Conservation (phyloP, 352 stramenopile genomes). For the Globisporangium cystogenes region DNA sequence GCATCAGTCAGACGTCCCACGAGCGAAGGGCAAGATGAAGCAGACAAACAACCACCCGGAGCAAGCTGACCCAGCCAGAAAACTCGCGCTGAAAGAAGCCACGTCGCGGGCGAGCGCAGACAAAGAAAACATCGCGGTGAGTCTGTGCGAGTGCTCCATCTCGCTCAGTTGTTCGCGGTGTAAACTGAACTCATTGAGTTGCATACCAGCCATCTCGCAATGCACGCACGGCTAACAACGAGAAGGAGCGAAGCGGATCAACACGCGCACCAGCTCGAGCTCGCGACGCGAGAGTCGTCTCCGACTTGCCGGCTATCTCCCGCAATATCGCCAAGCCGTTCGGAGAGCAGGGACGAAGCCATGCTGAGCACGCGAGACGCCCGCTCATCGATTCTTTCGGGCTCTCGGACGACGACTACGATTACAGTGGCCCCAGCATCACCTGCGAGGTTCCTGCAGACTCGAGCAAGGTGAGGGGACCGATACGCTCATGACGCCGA, state of each 20-base stretch:
- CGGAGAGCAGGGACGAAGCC: neutral
- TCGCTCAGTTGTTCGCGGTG: neutral
- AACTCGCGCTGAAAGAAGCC: neutral
- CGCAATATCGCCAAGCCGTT: neutral
- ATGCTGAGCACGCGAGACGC: neutral
- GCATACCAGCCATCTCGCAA: neutral
- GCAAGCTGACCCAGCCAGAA: neutral
- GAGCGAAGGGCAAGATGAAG: neutral
- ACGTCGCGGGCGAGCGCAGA: neutral
- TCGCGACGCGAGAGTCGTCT: neutral
- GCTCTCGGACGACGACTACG: neutral
- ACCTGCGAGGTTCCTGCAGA: neutral
- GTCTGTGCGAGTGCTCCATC: neutral
- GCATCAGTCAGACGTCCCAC: neutral
- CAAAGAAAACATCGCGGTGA: slow-evolving; percentile 10
- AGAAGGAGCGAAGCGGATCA: neutral
- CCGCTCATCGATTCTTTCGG: neutral
- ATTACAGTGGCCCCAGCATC: neutral
- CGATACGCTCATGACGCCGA: neutral
- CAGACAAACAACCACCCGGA: neutral
- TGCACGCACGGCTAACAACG: neutral
- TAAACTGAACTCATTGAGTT: neutral
- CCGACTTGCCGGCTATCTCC: too few species aligned
- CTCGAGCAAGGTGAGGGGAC: neutral
- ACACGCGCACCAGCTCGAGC: neutral